Conservation (phyloP, 805 yeast genomes). For the Suhomyces xylopsoci region DNA sequence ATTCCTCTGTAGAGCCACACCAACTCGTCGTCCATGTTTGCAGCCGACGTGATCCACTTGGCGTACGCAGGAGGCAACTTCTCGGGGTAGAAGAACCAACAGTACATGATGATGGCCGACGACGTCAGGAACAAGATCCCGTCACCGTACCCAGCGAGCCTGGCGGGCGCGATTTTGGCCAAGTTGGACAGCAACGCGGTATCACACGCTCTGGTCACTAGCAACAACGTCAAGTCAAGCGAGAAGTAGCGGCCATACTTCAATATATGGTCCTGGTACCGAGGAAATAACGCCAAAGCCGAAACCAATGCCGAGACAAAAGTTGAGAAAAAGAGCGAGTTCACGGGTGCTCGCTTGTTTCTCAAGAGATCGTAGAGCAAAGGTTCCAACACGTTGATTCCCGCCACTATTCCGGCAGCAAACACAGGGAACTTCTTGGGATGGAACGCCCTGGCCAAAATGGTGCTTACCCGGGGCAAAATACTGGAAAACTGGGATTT, state of each 20-base stretch:
- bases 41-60: constrained; percentile 49
- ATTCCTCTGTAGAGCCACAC: constrained; percentile 29
- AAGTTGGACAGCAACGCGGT: constrained; percentile 24
- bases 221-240: constrained; percentile 34
- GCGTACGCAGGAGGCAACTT: constrained; percentile 42
- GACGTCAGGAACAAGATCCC: constrained; percentile 27
- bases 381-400: constrained; percentile 25
- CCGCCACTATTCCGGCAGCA: constrained; percentile 30
- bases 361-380: constrained; percentile 1
- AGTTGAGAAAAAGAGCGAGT: constrained; percentile 18
- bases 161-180: constrained; percentile 6
- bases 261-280: constrained; percentile 30
- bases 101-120: constrained; percentile 32
- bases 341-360: background rate
- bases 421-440: constrained; percentile 34
- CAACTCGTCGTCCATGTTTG: constrained; percentile 44
- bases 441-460: constrained; percentile 24
- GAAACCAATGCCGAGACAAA: constrained; percentile 27
- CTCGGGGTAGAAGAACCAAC: constrained; percentile 40
- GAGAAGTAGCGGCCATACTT: constrained; percentile 29
- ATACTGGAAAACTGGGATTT: constrained; percentile 14
- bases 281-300: constrained; percentile 26
- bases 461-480: constrained; percentile 14
- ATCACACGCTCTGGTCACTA: constrained; percentile 35
- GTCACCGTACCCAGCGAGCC: constrained; percentile 20